Percentiles rank a stretch among this genome's conserved stretches.
phyloP scores from a whole-genome alignment of 2,329 filamentous ascomycete species.

The Neocatenulostroma microsporum region DNA sequence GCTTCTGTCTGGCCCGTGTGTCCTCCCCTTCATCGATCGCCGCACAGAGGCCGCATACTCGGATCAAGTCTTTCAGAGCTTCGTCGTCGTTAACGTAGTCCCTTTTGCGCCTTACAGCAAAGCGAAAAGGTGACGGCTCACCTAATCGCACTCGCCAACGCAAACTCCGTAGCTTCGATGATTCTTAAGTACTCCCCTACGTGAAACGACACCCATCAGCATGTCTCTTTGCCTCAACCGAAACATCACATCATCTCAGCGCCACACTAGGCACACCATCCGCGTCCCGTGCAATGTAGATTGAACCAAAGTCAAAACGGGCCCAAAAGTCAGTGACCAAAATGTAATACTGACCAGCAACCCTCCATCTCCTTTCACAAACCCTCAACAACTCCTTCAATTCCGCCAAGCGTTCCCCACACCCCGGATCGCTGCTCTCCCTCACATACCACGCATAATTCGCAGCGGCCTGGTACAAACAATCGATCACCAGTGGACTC shows the following conservation, averaged over 20 bases:
- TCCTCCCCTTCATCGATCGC: too few relatives aligned
- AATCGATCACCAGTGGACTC: conserved; percentile 24
- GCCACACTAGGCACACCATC: not conserved
- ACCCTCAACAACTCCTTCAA: conserved; percentile 20
- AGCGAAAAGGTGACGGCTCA: too few relatives aligned
- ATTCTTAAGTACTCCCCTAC: conserved; percentile 17
- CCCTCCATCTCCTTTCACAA: conserved; percentile 18
- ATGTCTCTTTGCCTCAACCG: not conserved
- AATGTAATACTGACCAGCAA: conserved; percentile 20
- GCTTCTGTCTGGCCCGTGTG: too few relatives aligned
- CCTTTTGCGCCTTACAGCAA: too few relatives aligned
- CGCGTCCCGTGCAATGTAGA: not conserved
- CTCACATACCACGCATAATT: conserved; percentile 29
- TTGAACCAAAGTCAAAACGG: not conserved
- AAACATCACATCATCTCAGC: not conserved
- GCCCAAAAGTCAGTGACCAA: conserved; percentile 9
- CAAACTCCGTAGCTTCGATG: conserved; percentile 18
- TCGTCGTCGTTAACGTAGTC: too few relatives aligned
- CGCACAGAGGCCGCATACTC: too few relatives aligned
- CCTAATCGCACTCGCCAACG: conserved; percentile 11
- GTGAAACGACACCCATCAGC: conserved; percentile 2
- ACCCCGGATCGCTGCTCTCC: conserved; percentile 23
- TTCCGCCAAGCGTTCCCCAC: conserved; percentile 14
- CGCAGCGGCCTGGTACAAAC: conserved; percentile 30
- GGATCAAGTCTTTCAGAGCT: too few relatives aligned